Evolutionary conservation across 805 yeast species (phyloP).

Genomic region (Lipomyces lipofer): DNA sequence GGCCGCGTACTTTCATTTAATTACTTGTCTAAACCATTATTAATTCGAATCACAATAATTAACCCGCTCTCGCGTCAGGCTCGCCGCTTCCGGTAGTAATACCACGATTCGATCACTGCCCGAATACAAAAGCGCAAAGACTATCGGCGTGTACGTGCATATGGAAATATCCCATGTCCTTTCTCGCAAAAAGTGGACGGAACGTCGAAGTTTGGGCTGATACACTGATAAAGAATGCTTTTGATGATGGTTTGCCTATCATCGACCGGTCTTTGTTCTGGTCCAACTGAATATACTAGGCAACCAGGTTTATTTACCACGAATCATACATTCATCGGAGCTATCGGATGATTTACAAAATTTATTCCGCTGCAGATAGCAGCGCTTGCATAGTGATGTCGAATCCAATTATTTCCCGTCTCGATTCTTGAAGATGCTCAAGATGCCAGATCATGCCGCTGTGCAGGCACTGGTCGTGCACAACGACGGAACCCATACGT

Average conservation of each 20-base stretch:
- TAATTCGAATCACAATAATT: no score
- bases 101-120: slow-evolving; percentile 37
- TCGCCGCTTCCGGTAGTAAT: no score
- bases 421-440: slow-evolving; percentile 15
- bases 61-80: no score
- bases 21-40: no score
- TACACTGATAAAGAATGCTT: slow-evolving; percentile 53
- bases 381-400: neutral
- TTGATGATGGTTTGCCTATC: slow-evolving; percentile 47
- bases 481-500: slow-evolving; percentile 7
- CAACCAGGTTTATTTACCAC: slow-evolving; percentile 41
- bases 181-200: slow-evolving; percentile 23
- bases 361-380: slow-evolving; percentile 10
- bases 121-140: slow-evolving; percentile 48
- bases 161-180: slow-evolving; percentile 51
- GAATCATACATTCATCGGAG: slow-evolving; percentile 47
- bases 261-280: neutral
- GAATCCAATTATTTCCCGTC: slow-evolving; percentile 10
- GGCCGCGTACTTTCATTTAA: no score
- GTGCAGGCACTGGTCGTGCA: slow-evolving; percentile 2
- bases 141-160: slow-evolving; percentile 70
- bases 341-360: neutral
- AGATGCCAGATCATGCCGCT: neutral
- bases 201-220: slow-evolving; percentile 61
- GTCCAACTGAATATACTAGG: no score